Conservation (phyloP, 2,329 filamentous ascomycete genomes). For the Drechslerella coelobrocha region DNA sequence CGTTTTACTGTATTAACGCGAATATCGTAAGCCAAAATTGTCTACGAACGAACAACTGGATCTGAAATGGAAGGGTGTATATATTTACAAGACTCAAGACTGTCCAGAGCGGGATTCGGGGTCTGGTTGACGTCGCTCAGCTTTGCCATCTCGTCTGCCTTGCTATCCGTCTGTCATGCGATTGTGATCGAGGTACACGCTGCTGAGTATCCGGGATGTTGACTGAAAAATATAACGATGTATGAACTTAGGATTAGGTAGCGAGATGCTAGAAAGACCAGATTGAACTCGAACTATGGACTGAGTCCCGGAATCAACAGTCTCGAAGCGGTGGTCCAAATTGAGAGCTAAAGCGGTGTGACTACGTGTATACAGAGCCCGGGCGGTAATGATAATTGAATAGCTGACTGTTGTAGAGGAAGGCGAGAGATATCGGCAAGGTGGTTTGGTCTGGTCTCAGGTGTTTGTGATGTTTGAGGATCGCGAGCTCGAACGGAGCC, state of each 20-base stretch:
- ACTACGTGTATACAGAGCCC: neutral
- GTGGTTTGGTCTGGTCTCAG: too few species aligned
- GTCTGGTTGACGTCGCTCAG: slow-evolving; percentile 36
- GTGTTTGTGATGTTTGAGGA: neutral
- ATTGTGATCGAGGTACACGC: neutral
- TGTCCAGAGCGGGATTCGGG: slow-evolving; percentile 24
- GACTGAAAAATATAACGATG: too few species aligned
- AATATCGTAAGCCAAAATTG: neutral
- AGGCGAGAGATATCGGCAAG: too few species aligned
- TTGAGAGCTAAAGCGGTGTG: neutral
- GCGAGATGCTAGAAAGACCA: too few species aligned
- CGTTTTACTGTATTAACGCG: slow-evolving; percentile 68
- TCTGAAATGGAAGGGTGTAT: neutral
- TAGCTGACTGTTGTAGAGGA: too few species aligned
- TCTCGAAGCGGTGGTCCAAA: too few species aligned
- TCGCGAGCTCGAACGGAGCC: neutral
- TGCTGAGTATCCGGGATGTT: too few species aligned
- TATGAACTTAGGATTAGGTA: too few species aligned
- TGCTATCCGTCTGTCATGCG: slow-evolving; percentile 16
- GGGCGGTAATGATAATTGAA: too few species aligned
- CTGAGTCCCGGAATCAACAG: too few species aligned
- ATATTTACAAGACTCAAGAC: slow-evolving; percentile 31
- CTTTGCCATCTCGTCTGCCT: slow-evolving; percentile 36
- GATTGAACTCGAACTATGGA: too few species aligned
- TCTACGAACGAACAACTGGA: neutral